Percentiles rank a stretch among this genome's conserved stretches.
These are phyloP conservation scores for Adansonia grandidieri DNA, from an alignment of 441 rosid genomes.

Conservation along the genomic window DNA sequence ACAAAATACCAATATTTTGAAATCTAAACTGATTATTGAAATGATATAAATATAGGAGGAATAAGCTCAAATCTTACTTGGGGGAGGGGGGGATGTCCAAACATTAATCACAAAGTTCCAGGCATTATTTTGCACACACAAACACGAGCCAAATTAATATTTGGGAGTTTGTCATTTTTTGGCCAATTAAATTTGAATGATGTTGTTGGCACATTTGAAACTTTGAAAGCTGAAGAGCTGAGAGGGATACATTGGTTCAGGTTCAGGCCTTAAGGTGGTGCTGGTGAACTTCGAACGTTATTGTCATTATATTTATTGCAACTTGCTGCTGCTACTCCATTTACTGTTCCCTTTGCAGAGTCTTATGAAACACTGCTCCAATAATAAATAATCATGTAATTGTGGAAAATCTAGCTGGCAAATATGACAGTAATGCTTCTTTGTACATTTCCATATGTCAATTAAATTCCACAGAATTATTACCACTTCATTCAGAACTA, in stretches of 20 bases:
- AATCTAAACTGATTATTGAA: not conserved
- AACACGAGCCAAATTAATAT: not conserved
- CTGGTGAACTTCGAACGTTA: not conserved
- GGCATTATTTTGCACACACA: not conserved
- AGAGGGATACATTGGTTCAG: not conserved
- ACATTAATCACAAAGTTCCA: not conserved
- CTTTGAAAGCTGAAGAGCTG: not conserved
- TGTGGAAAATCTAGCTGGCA: conserved; percentile 7
- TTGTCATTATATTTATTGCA: conserved; percentile 1
- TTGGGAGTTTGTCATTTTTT: not conserved
- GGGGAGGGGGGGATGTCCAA: not conserved
- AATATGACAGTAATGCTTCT: conserved; percentile 11
- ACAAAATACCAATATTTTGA: conserved; percentile 3
- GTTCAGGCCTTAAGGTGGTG: not conserved
- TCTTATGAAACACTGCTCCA: conserved; percentile 23
- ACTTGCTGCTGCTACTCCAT: conserved; percentile 23
- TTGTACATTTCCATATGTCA: conserved; percentile 8
- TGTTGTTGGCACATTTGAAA: not conserved
- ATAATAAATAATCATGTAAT: conserved; percentile 19
- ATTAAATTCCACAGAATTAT: not conserved
- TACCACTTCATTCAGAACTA: conserved; percentile 9
- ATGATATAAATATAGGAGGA: not conserved
- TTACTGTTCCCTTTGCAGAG: conserved; percentile 14
- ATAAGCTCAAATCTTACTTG: not conserved
- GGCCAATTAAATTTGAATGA: not conserved